These are phyloP conservation scores for Kodamaea neixiangensis DNA, from an alignment of 805 yeast genomes.

Conservation along the genomic window DNA sequence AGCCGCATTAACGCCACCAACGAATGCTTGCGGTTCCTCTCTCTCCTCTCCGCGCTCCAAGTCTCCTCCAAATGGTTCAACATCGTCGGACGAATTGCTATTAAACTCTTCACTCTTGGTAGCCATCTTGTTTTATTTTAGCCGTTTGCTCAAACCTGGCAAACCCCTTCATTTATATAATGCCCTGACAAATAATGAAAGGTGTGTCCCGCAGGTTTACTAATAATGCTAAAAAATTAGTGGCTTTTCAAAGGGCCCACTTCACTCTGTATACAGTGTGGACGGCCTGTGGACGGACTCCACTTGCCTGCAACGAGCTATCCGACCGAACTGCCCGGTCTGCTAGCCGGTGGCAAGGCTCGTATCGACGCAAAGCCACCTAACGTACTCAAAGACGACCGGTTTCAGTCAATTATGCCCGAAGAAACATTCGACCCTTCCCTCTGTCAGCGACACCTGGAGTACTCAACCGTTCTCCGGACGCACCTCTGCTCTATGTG, in stretches of 20 bases:
- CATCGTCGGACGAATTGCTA: conserved; percentile 6
- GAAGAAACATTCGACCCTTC: not conserved
- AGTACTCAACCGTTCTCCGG: not conserved
- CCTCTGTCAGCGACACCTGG: not conserved
- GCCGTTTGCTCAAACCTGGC: not conserved
- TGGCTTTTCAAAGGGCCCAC: not conserved
- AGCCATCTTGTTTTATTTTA: not conserved
- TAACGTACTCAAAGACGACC: not conserved
- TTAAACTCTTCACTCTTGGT: conserved; percentile 11
- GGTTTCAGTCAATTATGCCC: not conserved
- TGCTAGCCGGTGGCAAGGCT: not conserved
- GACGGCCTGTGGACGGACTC: no score
- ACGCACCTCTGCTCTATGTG: not conserved
- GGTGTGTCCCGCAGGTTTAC: not conserved
- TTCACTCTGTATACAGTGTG: no score
- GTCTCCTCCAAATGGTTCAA: conserved; percentile 12
- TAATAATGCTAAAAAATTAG: not conserved
- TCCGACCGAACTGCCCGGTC: not conserved
- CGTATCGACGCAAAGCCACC: not conserved
- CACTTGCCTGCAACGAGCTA: no score
- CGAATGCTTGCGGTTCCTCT: conserved; percentile 7
- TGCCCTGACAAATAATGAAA: not conserved
- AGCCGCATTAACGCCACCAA: conserved; percentile 23
- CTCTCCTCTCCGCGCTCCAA: conserved; percentile 3
- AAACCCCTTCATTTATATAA: conserved; percentile 1